Percentiles rank a stretch among this genome's conserved stretches.
These are phyloP conservation scores for Solanum sitiens DNA, from an alignment of 257 asterid genomes.

Conservation along the genomic window DNA sequence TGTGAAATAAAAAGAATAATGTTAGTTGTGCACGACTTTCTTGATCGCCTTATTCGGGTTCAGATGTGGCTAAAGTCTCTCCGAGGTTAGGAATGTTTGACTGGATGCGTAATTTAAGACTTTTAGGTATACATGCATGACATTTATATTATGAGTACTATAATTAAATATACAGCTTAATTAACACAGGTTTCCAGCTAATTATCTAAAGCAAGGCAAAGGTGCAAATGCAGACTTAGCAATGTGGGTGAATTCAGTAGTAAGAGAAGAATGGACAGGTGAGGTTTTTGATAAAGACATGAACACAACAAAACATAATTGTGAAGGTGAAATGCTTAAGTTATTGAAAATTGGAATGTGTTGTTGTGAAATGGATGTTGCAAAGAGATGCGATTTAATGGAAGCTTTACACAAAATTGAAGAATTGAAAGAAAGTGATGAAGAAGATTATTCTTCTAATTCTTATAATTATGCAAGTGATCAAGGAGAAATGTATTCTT, in stretches of 20 bases:
- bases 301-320: constrained; percentile 1
- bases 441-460: constrained; percentile 21
- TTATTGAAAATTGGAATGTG: constrained; percentile 61
- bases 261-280: constrained; percentile 64
- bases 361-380: constrained; percentile 48
- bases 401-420: constrained; percentile 43
- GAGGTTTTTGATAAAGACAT: constrained; percentile 65
- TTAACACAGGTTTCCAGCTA: constrained; percentile 27
- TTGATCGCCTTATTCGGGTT: no score
- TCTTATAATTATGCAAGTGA: constrained; percentile 17
- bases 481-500: constrained; percentile 27
- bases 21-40: background rate
- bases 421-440: constrained; percentile 41
- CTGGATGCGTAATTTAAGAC: background rate
- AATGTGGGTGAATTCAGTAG: constrained; percentile 56
- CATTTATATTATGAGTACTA: background rate
- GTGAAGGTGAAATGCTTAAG: constrained; percentile 53
- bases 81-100: background rate
- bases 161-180: background rate
- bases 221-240: constrained; percentile 45
- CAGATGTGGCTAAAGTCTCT: no score
- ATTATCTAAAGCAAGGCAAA: constrained; percentile 40
- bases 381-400: constrained; percentile 36
- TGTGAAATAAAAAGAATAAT: background rate
- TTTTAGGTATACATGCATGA: background rate